phyloP scores from a whole-genome alignment of 2,329 filamentous ascomycete genomes.

The Fusarium succisae region DNA sequence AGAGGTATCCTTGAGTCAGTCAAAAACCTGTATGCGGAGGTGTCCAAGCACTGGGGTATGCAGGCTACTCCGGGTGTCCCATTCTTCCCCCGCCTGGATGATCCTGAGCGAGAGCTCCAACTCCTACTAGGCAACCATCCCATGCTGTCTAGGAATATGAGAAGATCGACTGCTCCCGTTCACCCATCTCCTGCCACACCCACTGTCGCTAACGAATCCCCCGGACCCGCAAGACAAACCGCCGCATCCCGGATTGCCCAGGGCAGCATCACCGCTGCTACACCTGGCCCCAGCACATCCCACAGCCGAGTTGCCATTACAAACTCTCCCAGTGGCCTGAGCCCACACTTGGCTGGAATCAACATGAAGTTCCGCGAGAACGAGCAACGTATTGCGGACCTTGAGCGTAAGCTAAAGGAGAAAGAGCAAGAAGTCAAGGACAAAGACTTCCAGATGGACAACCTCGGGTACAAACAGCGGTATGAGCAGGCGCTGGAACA shows the following conservation, averaged over 20 bases:
- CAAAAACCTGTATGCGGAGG: not conserved
- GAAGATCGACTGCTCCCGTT: not conserved
- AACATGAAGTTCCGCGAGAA: not conserved
- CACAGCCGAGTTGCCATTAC: not conserved
- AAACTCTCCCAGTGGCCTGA: no score
- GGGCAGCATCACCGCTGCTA: not conserved
- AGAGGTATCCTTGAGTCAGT: not conserved
- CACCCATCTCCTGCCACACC: not conserved
- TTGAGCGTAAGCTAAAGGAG: not conserved
- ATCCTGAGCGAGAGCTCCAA: not conserved
- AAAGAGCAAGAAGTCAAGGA: not conserved
- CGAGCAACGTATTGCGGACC: not conserved
- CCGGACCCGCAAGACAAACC: not conserved
- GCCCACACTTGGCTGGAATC: accelerated
- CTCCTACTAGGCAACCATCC: not conserved
- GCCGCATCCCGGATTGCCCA: no score
- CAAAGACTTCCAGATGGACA: not conserved
- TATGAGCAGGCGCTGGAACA: not conserved
- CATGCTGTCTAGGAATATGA: no score
- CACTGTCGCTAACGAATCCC: not conserved
- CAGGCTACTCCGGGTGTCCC: not conserved
- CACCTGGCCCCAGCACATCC: not conserved
- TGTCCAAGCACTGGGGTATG: not conserved
- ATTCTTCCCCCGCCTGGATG: not conserved
- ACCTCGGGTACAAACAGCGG: not conserved